Evolutionary conservation across 352 stramenopile genomes (phyloP).

Genomic region (Pythium guiyangense): DNA sequence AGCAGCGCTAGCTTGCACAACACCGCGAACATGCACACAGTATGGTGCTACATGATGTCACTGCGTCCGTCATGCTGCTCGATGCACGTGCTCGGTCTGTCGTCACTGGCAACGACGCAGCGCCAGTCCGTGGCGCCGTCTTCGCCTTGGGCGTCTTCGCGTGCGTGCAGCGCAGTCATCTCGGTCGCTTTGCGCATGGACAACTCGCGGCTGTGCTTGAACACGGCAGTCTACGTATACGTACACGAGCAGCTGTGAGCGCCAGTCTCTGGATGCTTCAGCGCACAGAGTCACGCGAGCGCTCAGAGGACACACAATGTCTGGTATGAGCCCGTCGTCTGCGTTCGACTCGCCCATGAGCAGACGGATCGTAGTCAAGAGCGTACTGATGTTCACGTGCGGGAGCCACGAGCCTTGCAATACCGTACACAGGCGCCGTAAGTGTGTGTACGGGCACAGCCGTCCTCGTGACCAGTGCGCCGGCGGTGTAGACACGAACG

Average conservation of each 20-base stretch:
- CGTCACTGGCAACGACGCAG: background rate
- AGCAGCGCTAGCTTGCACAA: too few species aligned
- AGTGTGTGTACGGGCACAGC: too few species aligned
- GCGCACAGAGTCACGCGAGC: background rate
- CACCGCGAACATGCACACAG: too few species aligned
- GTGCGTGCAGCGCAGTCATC: slow-evolving; percentile 25
- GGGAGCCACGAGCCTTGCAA: slow-evolving; percentile 83
- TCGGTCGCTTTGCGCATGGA: slow-evolving; percentile 65
- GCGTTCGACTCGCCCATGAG: slow-evolving; percentile 90
- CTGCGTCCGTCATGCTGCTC: too few species aligned
- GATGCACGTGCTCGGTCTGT: background rate
- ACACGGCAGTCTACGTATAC: slow-evolving; percentile 49
- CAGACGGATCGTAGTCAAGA: slow-evolving; percentile 87
- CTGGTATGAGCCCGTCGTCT: slow-evolving; percentile 88
- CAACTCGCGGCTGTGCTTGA: slow-evolving; percentile 71
- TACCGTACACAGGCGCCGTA: background rate
- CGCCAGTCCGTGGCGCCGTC: background rate
- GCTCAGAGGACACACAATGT: slow-evolving; percentile 48
- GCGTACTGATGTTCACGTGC: slow-evolving; percentile 89
- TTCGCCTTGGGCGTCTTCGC: slow-evolving; percentile 3
- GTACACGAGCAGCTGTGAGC: background rate
- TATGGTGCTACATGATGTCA: too few species aligned
- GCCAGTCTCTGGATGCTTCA: too few species aligned
- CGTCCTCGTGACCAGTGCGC: too few species aligned
- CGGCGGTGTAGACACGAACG: background rate